Evolutionary conservation across 2,329 filamentous ascomycete species (phyloP), one percentile per base, ranked within the genome.

Genomic region (Shiraia bambusicola): DNA sequence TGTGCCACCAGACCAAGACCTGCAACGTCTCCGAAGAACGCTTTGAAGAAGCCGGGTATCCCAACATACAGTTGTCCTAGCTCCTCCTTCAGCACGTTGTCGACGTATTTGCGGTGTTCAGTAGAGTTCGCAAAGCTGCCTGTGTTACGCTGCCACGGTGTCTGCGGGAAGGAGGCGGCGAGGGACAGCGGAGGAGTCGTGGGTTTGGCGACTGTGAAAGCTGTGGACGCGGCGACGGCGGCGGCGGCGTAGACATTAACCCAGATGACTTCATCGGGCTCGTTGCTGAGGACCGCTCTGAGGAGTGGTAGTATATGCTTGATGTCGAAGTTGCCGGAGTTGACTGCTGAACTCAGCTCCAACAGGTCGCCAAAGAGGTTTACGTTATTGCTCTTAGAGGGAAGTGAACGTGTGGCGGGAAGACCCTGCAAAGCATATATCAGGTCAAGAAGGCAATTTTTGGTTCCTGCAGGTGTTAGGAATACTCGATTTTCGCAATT

Each of bases 211-310:
- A 34, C 43, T 17, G 9, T 22, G 19, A 11, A 29, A 9, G 17
- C n/a, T 13, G n/a, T 29, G 15, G 15, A 11, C 15, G 15, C 15
- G 15, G 15, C 28, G 12, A 29, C 60, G 40, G 60, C 58, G 36
- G 69, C 57, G 34, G 63, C 60, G 25, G 49, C 40, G 46, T 72
- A 68, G 40, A 69, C 65, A 14, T 38, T 46, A 28, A 51, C 41
- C 54, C 52, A 63, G 35, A 63, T 53, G 16, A 51, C 19, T n/a
- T 40, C 24, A 29, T 45, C 28, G 30, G 48, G 27, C 27, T 51
- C 29, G 17, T 47, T 28, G 24, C 34, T 37, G 14, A 51, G 31
- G 33, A 45, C 39, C 25, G 38, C 41, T 22, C 35, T 15, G 28
- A 45, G 35, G n/a, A 48, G 38, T 30, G 41, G 37, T 29, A 15